Evolutionary conservation across 352 stramenopile species (phyloP).

Genomic region (Phytophthora chlamydospora): DNA sequence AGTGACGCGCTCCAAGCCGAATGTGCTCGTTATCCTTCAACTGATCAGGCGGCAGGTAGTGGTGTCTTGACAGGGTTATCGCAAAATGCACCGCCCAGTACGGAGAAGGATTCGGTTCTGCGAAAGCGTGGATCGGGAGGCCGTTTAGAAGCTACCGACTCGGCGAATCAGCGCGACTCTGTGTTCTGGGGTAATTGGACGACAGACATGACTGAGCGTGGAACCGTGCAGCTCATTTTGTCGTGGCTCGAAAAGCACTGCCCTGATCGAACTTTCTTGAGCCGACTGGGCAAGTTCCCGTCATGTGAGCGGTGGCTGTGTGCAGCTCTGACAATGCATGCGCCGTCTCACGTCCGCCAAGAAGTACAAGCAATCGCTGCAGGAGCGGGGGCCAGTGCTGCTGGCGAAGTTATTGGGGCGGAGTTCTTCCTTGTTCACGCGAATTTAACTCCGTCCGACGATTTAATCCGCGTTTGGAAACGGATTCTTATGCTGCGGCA

Average conservation of each 20-base stretch:
- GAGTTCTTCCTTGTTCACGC: conserved; percentile 53
- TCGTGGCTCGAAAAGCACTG: conserved; percentile 77
- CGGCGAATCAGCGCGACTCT: conserved; percentile 41
- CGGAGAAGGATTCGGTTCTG: conserved; percentile 18
- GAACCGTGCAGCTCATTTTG: conserved; percentile 64
- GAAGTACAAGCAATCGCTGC: conserved; percentile 81
- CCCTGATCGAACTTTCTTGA: conserved; percentile 82
- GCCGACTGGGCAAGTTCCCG: conserved; percentile 74
- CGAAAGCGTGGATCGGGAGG: conserved; percentile 26
- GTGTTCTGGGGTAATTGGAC: conserved; percentile 65
- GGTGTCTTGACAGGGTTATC: conserved; percentile 11
- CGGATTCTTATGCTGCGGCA: conserved; percentile 80
- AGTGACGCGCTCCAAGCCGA: conserved; percentile 45
- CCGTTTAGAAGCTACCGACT: conserved; percentile 21
- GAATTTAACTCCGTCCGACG: conserved; percentile 72
- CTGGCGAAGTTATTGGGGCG: conserved; percentile 27
- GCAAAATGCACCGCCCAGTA: conserved; percentile 7
- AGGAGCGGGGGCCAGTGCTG: conserved; percentile 35
- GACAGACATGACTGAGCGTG: conserved; percentile 62
- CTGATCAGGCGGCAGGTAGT: conserved; percentile 8
- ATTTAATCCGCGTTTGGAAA: conserved; percentile 79
- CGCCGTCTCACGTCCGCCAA: conserved; percentile 73
- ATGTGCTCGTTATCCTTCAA: conserved; percentile 31
- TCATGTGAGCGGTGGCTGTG: conserved; percentile 73
- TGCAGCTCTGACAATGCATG: conserved; percentile 82